Evolutionary conservation across 768 basidiomycete species (phyloP).

Genomic region (Boletus insuetus): DNA sequence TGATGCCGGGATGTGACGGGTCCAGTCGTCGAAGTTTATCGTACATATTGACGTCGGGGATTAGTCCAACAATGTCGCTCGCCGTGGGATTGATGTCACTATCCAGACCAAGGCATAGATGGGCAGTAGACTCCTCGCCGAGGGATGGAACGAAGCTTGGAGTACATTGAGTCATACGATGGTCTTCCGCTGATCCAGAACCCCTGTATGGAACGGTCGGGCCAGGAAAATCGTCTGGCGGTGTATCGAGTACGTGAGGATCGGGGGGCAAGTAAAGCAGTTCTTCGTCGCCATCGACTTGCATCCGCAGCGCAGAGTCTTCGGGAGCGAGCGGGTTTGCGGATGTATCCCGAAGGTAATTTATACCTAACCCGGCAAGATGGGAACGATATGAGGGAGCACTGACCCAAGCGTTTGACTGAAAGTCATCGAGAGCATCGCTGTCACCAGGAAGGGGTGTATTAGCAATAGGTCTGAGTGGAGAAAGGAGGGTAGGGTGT

Average conservation of each 20-base stretch:
- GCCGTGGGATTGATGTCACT: constrained; percentile 8
- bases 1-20: constrained; percentile 29
- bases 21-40: constrained; percentile 18
- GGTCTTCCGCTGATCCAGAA: background rate
- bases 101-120: constrained; percentile 5
- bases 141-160: background rate
- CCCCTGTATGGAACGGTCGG: background rate
- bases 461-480: constrained; percentile 16
- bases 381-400: constrained; percentile 4
- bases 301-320: constrained; percentile 1
- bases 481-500: constrained; percentile 30
- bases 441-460: background rate
- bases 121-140: background rate
- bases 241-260: background rate
- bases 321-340: background rate
- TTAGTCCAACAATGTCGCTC: constrained; percentile 21
- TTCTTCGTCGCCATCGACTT: constrained; percentile 1
- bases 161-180: background rate
- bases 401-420: constrained; percentile 30
- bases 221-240: background rate
- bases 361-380: constrained; percentile 31
- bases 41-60: constrained; percentile 38
- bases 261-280: background rate
- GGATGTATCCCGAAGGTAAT: constrained; percentile 1
- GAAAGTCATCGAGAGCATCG: constrained; percentile 23